A percentile compares a stretch with the other conserved stretches of the same genome.
These are phyloP conservation scores for Euphorbia celastroides DNA, from an alignment of 441 rosid genomes.

Conservation along the genomic window DNA sequence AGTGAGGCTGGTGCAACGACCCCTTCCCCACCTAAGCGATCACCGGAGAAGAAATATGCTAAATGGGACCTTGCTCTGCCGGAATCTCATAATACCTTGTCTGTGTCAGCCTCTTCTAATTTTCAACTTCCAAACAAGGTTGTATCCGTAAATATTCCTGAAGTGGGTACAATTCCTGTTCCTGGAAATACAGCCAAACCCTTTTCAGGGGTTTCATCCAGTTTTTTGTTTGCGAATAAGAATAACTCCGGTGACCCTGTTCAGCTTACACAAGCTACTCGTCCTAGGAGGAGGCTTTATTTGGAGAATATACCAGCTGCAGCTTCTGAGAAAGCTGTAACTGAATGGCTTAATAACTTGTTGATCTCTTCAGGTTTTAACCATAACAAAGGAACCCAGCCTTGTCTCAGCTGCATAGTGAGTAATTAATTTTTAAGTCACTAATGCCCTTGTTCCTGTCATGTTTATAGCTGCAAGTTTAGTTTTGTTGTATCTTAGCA, in stretches of 20 bases:
- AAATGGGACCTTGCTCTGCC: slow-evolving; percentile 74
- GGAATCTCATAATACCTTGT: slow-evolving; percentile 25
- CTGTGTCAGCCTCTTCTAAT: slow-evolving; percentile 38
- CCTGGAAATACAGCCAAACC: slow-evolving; percentile 38
- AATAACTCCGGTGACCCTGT: slow-evolving; percentile 51
- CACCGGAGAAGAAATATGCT: slow-evolving; percentile 71
- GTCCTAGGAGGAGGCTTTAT: slow-evolving; percentile 81
- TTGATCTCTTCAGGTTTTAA: slow-evolving; percentile 64
- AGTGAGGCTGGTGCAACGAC: slow-evolving; percentile 55
- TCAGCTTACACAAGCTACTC: slow-evolving; percentile 81
- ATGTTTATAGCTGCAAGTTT: slow-evolving; percentile 16
- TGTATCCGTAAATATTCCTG: slow-evolving; percentile 34
- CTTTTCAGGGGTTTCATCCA: slow-evolving; percentile 31
- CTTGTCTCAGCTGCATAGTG: slow-evolving; percentile 90
- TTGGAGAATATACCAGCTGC: slow-evolving; percentile 75
- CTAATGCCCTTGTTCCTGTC: slow-evolving; percentile 18
- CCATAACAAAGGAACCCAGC: slow-evolving; percentile 58
- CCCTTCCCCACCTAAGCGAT: slow-evolving; percentile 59
- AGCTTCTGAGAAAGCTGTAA: slow-evolving; percentile 71
- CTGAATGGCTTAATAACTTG: slow-evolving; percentile 53
- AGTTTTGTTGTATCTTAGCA: slow-evolving; percentile 14
- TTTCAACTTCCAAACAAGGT: slow-evolving; percentile 35
- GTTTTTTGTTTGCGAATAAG: slow-evolving; percentile 30
- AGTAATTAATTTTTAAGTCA: slow-evolving; percentile 34
- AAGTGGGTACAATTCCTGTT: slow-evolving; percentile 33